Percentiles rank a stretch among this genome's conserved stretches.
Conservation (phyloP, 2,329 filamentous ascomycete species). For the Alternaria triticimaculans region DNA sequence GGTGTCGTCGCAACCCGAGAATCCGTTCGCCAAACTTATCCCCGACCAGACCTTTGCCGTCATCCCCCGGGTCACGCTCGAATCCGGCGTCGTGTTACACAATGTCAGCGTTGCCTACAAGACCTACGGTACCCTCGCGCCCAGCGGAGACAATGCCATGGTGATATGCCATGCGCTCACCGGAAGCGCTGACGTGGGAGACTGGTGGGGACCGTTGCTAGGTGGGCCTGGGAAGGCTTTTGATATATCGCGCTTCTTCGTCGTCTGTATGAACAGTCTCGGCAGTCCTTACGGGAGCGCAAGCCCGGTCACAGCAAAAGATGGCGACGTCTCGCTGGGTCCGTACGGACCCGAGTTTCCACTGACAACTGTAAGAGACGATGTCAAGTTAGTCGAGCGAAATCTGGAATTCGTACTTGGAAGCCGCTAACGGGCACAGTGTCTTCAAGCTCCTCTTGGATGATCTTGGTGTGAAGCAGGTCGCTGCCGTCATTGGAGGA, state of each 20-base stretch:
- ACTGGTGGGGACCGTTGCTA: slow-evolving; percentile 88
- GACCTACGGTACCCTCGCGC: slow-evolving; percentile 64
- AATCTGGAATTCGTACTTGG: neutral
- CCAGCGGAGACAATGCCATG: slow-evolving; percentile 66
- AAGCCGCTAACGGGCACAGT: slow-evolving; percentile 51
- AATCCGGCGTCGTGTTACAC: slow-evolving; percentile 82
- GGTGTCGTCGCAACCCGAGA: slow-evolving; percentile 76
- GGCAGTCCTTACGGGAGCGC: slow-evolving; percentile 86
- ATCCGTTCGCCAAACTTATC: slow-evolving; percentile 86
- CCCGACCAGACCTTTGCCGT: slow-evolving; percentile 86
- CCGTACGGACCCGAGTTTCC: slow-evolving; percentile 96
- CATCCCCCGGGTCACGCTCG: slow-evolving; percentile 87
- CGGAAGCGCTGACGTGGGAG: slow-evolving; percentile 81
- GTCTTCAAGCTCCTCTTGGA: slow-evolving; percentile 82
- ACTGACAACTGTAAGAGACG: slow-evolving; percentile 91
- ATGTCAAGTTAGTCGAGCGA: slow-evolving; percentile 75
- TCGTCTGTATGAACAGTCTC: slow-evolving; percentile 84
- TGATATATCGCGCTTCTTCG: slow-evolving; percentile 82
- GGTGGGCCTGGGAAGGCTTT: slow-evolving; percentile 80
- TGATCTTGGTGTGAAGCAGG: slow-evolving; percentile 77
- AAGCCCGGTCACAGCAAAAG: slow-evolving; percentile 87
- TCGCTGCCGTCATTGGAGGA: slow-evolving; percentile 81
- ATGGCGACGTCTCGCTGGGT: slow-evolving; percentile 75
- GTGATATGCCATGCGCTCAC: slow-evolving; percentile 84
- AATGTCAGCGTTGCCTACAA: slow-evolving; percentile 76